Evolutionary conservation across 2,329 filamentous ascomycete species (phyloP).

Genomic region (Colletotrichum siamense): DNA sequence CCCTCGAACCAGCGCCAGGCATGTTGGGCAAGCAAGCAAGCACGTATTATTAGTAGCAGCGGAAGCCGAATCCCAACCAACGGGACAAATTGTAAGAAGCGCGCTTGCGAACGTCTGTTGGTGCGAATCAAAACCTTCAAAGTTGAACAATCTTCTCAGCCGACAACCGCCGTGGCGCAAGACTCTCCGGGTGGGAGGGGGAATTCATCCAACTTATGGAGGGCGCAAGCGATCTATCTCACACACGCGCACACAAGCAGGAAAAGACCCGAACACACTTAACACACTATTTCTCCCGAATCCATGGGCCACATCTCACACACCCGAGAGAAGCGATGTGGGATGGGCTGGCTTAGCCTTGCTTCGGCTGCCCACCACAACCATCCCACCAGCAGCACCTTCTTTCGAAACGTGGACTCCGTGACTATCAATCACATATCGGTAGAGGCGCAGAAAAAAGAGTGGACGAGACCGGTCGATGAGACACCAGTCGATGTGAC

Average conservation of each 20-base stretch:
- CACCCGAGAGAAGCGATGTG: not conserved
- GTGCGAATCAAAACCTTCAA: not conserved
- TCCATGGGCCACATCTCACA: not conserved
- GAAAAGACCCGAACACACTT: not conserved
- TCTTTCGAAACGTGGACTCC: slow-evolving; percentile 7
- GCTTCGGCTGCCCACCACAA: not conserved
- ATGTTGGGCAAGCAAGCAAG: not conserved
- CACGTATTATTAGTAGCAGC: not conserved
- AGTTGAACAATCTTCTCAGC: not conserved
- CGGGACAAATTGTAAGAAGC: not conserved
- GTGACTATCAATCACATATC: slow-evolving; percentile 6
- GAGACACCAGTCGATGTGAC: slow-evolving; percentile 2
- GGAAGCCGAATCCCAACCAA: not conserved
- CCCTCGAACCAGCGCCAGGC: slow-evolving; percentile 11
- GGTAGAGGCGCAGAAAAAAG: not conserved
- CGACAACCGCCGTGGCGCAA: not conserved
- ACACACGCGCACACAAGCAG: not conserved
- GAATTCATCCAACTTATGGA: slow-evolving; percentile 13
- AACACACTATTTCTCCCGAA: not conserved
- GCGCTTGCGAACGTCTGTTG: not conserved
- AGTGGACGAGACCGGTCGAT: slow-evolving; percentile 8
- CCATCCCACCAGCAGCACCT: not conserved
- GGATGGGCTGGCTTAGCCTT: not conserved
- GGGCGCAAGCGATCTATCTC: not conserved
- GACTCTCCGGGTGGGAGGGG: not conserved